phyloP scores from a whole-genome alignment of 148 eudicot species.

The Rhododendron kiyosumense region DNA sequence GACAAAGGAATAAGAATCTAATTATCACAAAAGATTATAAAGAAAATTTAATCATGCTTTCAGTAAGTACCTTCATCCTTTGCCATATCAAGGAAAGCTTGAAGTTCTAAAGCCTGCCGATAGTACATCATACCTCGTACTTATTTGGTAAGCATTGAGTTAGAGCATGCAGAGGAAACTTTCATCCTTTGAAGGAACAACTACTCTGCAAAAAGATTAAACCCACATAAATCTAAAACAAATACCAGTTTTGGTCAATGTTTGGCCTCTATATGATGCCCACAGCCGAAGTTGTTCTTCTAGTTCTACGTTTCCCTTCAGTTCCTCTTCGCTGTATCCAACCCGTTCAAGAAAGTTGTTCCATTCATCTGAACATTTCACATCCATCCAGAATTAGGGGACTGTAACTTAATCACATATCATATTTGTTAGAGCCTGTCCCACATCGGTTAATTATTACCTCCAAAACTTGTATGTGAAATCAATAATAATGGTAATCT shows the following conservation, averaged over 20 bases:
- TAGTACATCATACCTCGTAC: conserved; percentile 83
- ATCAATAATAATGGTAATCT: no score
- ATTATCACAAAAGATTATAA: not conserved
- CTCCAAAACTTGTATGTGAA: not conserved
- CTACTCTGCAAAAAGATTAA: not conserved
- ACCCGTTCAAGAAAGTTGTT: conserved; percentile 39
- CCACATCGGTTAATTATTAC: not conserved
- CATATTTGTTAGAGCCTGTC: not conserved
- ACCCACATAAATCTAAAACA: not conserved
- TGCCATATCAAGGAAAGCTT: conserved; percentile 77
- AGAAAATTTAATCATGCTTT: not conserved
- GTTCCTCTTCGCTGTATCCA: conserved; percentile 32
- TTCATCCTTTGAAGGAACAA: not conserved
- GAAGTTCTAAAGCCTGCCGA: conserved; percentile 68
- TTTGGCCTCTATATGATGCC: conserved; percentile 79
- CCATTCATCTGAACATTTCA: conserved; percentile 53
- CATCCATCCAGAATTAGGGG: conserved; percentile 8
- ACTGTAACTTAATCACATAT: not conserved
- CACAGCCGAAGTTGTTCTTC: conserved; percentile 60
- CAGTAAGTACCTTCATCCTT: conserved; percentile 44
- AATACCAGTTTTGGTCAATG: conserved; percentile 63
- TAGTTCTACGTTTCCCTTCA: conserved; percentile 30
- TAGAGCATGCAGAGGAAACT: not conserved
- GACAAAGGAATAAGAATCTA: not conserved
- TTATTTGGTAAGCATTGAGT: conserved; percentile 14